Conservation (phyloP, 441 rosid genomes). For the Sinapis alba region DNA sequence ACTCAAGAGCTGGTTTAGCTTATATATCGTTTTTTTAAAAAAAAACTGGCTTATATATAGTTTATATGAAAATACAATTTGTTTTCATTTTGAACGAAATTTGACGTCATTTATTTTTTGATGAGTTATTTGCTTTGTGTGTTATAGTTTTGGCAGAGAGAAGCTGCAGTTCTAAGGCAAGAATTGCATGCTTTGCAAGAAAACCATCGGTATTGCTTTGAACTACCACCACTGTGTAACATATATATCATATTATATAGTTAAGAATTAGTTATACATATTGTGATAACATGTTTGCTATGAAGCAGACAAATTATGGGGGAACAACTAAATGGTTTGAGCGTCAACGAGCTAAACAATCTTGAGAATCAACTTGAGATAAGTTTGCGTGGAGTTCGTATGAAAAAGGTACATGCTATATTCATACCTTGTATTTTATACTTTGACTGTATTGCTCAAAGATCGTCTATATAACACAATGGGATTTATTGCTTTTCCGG, state of each 20-base stretch:
- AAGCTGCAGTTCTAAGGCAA: constrained; percentile 82
- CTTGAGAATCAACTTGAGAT: constrained; percentile 82
- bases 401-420: constrained; percentile 57
- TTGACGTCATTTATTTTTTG: not conserved
- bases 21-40: too few relatives aligned
- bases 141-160: constrained; percentile 84
- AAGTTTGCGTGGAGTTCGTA: constrained; percentile 67
- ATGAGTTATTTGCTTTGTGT: constrained; percentile 15
- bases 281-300: not conserved
- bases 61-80: not conserved
- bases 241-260: constrained; percentile 3
- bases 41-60: too few relatives aligned
- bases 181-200: constrained; percentile 84
- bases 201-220: constrained; percentile 62
- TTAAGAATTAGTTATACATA: not conserved
- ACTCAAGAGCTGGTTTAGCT: not conserved
- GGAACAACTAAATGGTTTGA: constrained; percentile 74
- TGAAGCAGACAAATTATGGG: constrained; percentile 78
- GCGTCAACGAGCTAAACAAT: constrained; percentile 60
- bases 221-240: not conserved
- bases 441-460: not conserved
- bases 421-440: not conserved
- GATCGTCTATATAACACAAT: not conserved
- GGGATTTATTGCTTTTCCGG: constrained; percentile 9
- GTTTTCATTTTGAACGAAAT: not conserved